Base-by-base conservation (phyloP, 371 early-diverging fungal species). In the Haplosporangium sp. region DNA sequence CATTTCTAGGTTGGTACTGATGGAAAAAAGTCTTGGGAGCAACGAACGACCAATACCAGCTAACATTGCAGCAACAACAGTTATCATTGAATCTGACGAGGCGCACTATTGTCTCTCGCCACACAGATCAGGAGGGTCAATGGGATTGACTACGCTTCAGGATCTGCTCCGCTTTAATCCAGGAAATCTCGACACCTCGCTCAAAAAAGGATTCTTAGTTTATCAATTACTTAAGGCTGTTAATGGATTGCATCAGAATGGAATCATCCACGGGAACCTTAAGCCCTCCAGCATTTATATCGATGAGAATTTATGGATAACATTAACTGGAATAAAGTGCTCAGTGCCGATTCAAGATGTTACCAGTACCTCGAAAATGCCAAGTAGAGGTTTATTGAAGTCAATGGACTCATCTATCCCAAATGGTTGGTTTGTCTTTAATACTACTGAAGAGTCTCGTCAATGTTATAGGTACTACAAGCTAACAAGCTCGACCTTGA, bases 281-380 rank as follows among this genome's bases (percentile, higher is more conserved):
- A 86, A 85, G 39, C 84, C 89, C 11, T 90, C 91, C 15, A 88
- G 88, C 63, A 86, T 92, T n/a, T 83, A 88, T 17, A 86, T 92
- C 9, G 91, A 92, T 69, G 91, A 92, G 39, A 89, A 91, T 61
- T 61, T 92, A 19, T 92, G 92, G 92, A 82, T 88, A 6, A 87
- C 86, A 27, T 52, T 91, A 38, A 84, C 89, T 11, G 90, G 90
- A 8, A 85, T 91, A 61, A 88, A 91, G 52, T 88, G 84, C 76
- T 86, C 83, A 9, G 84, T 79, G 4, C 84, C 84, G 38, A 61
- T 63, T 40, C 34, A 53, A 15, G 50, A 39, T 10, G 27, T 9
- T 19, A 19, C 8, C 6, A 9, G 2, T 13, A 20, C 63, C 1
- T 15, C 20, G 20, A 42, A 45, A 13, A 19, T 2, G 15, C 57